Conservation (phyloP, 306 rosid genomes). For the Pyrus bretschneideri region DNA sequence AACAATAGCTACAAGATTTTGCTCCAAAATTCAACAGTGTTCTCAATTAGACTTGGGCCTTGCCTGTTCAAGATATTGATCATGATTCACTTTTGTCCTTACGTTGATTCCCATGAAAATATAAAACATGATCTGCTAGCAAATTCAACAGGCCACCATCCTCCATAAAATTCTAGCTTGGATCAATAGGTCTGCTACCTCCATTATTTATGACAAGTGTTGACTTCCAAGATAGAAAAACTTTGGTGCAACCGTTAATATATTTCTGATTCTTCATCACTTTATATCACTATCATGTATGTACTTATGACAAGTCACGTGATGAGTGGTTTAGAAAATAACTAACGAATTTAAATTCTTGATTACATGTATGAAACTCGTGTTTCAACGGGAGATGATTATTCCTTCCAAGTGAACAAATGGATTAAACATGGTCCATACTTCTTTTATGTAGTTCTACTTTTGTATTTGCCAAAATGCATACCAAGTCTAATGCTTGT, state of each 20-base stretch:
- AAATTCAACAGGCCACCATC: not conserved
- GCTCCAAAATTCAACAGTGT: not conserved
- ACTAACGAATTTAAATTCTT: too few relatives aligned
- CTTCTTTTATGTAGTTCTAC: not conserved
- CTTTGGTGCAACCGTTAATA: too few relatives aligned
- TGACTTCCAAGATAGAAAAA: not conserved
- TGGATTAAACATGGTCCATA: slow-evolving; percentile 16
- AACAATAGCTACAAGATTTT: not conserved
- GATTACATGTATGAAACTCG: too few relatives aligned
- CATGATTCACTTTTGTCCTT: not conserved
- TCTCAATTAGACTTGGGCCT: not conserved
- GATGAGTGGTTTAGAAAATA: too few relatives aligned
- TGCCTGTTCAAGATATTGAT: too few relatives aligned
- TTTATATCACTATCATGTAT: too few relatives aligned
- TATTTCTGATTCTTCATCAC: too few relatives aligned
- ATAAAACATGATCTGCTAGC: not conserved
- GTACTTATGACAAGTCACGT: too few relatives aligned
- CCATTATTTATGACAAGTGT: not conserved
- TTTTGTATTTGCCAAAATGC: not conserved
- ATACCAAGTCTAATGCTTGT: not conserved
- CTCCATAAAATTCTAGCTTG: not conserved
- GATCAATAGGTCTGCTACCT: not conserved
- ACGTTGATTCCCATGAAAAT: not conserved
- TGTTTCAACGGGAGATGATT: not conserved
- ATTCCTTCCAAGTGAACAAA: not conserved